Evolutionary conservation across 192 early-diverging fungal genomes (phyloP).

Genomic region (Podila epicladia): DNA sequence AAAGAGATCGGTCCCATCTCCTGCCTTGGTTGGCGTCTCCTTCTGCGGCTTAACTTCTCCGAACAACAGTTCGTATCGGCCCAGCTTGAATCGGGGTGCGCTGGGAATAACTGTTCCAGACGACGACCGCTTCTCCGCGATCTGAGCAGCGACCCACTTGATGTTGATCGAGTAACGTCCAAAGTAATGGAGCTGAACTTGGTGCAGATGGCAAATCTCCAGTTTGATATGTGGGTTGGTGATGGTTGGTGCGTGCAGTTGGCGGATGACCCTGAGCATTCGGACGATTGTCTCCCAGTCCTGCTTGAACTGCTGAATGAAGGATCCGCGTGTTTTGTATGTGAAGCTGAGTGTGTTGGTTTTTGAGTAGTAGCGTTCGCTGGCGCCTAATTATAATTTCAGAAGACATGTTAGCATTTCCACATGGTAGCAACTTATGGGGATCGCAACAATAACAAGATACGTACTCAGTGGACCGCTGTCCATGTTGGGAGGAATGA

Average conservation of each 20-base stretch:
- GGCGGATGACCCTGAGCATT: constrained; percentile 35
- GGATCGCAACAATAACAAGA: no score
- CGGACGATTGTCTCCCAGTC: constrained; percentile 48
- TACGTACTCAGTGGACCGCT: constrained; percentile 23
- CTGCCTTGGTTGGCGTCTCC: not conserved
- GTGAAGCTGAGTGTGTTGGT: constrained; percentile 24
- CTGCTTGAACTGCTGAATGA: constrained; percentile 38
- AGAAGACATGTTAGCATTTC: not conserved
- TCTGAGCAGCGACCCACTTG: constrained; percentile 20
- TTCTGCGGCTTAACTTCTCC: not conserved
- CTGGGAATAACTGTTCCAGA: constrained; percentile 16
- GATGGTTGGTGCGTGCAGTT: constrained; percentile 44
- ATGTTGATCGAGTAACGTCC: constrained; percentile 18
- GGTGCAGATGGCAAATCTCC: constrained; percentile 23
- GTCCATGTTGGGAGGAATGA: constrained; percentile 24
- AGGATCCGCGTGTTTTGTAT: constrained; percentile 34
- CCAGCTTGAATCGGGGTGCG: constrained; percentile 42
- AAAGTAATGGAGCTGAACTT: constrained; percentile 29
- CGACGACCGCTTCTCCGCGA: constrained; percentile 19
- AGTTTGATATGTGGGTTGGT: constrained; percentile 15
- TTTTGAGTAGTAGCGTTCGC: constrained; percentile 18
- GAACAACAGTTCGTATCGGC: constrained; percentile 29
- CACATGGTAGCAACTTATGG: no score
- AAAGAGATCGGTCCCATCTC: not conserved
- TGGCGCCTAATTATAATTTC: not conserved